Conservation (phyloP, 495 filamentous ascomycete genomes). For the Aspergillus homomorphus region DNA sequence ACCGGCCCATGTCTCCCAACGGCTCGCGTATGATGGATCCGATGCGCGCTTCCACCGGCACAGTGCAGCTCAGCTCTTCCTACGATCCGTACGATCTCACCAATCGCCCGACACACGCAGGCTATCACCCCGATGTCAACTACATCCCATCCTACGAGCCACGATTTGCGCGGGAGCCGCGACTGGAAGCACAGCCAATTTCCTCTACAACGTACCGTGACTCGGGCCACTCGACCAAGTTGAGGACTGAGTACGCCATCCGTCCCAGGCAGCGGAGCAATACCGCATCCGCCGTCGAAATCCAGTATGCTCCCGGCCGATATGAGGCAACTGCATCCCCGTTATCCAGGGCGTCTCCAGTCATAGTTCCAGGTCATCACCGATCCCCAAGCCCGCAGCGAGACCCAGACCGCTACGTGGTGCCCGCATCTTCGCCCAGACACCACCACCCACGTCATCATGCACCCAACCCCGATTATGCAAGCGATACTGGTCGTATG, state of each 20-base stretch:
- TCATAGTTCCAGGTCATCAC: slow-evolving; percentile 27
- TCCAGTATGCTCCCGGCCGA: slow-evolving; percentile 24
- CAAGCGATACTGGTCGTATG: slow-evolving; percentile 38
- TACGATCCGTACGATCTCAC: slow-evolving; percentile 34
- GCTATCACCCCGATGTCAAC: slow-evolving; percentile 36
- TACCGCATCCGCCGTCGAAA: slow-evolving; percentile 32
- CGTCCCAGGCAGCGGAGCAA: slow-evolving; percentile 39
- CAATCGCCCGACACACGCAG: slow-evolving; percentile 28
- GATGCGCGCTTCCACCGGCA: slow-evolving; percentile 49
- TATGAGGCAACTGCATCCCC: slow-evolving; percentile 27
- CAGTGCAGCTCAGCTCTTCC: slow-evolving; percentile 37
- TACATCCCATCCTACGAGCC: slow-evolving; percentile 31
- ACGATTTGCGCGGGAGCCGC: slow-evolving; percentile 24
- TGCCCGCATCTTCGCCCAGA: slow-evolving; percentile 26
- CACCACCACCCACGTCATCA: slow-evolving; percentile 28
- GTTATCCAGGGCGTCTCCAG: slow-evolving; percentile 27
- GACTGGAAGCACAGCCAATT: slow-evolving; percentile 38
- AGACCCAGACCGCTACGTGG: slow-evolving; percentile 27
- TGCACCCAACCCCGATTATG: slow-evolving; percentile 38
- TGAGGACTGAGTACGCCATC: slow-evolving; percentile 44
- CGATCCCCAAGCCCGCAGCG: slow-evolving; percentile 33
- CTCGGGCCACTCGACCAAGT: slow-evolving; percentile 30
- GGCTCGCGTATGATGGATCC: slow-evolving; percentile 38
- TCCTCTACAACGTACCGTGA: slow-evolving; percentile 36
- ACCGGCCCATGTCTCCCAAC: slow-evolving; percentile 35